Conservation (phyloP, 495 filamentous ascomycete genomes). For the Trichocladium antarcticum region DNA sequence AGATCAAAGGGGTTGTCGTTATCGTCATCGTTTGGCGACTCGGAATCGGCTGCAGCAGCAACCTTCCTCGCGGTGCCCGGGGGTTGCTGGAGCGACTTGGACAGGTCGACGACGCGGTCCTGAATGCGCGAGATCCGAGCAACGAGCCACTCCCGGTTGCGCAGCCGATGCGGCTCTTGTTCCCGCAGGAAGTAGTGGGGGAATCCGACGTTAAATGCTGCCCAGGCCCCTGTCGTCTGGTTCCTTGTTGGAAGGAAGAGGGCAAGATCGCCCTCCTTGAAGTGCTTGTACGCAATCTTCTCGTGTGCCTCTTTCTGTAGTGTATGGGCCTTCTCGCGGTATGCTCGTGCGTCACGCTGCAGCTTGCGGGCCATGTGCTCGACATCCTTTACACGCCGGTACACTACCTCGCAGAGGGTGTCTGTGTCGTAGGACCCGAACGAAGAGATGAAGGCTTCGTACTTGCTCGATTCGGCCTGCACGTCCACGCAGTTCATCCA, state of each 20-base stretch:
- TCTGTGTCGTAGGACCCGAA: constrained; percentile 71
- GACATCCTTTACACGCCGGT: constrained; percentile 78
- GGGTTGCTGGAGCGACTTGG: constrained; percentile 45
- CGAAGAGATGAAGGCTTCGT: constrained; percentile 55
- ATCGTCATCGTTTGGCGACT: constrained; percentile 46
- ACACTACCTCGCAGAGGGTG: constrained; percentile 65
- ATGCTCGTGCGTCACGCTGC: constrained; percentile 74
- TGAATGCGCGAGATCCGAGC: constrained; percentile 88
- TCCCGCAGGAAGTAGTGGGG: constrained; percentile 96
- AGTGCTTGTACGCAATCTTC: constrained; percentile 91
- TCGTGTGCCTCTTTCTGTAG: constrained; percentile 81
- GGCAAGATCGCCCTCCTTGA: constrained; percentile 93
- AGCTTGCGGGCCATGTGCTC: constrained; percentile 83
- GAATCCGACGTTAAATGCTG: constrained; percentile 93
- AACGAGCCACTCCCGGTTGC: constrained; percentile 80
- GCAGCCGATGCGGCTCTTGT: constrained; percentile 76
- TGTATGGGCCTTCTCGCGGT: constrained; percentile 79
- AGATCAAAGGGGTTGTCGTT: constrained; percentile 98
- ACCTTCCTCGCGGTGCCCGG: constrained; percentile 2
- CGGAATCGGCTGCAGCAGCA: constrained; percentile 25
- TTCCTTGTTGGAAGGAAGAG: constrained; percentile 92
- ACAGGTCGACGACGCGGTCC: constrained; percentile 86
- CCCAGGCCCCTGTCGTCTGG: constrained; percentile 88
- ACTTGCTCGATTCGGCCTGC: constrained; percentile 58
- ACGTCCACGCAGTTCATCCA: constrained; percentile 65